Evolutionary conservation across 257 asterid species (phyloP).

Genomic region (Penstemon newberryi): DNA sequence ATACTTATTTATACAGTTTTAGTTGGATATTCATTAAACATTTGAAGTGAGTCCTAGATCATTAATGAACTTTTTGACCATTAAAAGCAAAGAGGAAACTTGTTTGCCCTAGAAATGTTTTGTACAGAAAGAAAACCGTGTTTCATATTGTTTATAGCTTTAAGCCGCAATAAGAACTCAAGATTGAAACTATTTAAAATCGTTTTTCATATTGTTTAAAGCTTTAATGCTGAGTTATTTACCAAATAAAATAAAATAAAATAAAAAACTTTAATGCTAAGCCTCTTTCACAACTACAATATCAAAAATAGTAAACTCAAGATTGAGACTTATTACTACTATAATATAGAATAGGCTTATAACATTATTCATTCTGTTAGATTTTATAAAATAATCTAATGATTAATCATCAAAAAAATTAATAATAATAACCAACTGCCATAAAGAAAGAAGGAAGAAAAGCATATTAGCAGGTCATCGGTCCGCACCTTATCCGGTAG

Average conservation of each 20-base stretch:
- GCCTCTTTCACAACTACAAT: no score
- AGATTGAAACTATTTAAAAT: neutral
- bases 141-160: neutral
- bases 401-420: no score
- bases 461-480: slow-evolving; percentile 14
- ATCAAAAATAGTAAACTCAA: no score
- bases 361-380: no score
- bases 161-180: neutral
- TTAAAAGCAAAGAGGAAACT: slow-evolving; percentile 16
- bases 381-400: neutral
- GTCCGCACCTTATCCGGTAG: slow-evolving; percentile 18
- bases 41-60: neutral
- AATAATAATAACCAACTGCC: neutral
- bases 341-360: no score
- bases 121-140: neutral
- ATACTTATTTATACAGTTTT: neutral
- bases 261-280: no score
- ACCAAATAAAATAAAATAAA: no score
- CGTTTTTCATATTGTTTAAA: neutral
- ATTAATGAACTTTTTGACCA: neutral
- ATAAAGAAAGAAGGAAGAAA: neutral
- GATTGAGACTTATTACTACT: no score
- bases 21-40: neutral
- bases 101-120: neutral
- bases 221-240: neutral